Evolutionary conservation across 495 filamentous ascomycete genomes (phyloP), one percentile per base, ranked within the genome.

Genomic region (Neurospora terricola): DNA sequence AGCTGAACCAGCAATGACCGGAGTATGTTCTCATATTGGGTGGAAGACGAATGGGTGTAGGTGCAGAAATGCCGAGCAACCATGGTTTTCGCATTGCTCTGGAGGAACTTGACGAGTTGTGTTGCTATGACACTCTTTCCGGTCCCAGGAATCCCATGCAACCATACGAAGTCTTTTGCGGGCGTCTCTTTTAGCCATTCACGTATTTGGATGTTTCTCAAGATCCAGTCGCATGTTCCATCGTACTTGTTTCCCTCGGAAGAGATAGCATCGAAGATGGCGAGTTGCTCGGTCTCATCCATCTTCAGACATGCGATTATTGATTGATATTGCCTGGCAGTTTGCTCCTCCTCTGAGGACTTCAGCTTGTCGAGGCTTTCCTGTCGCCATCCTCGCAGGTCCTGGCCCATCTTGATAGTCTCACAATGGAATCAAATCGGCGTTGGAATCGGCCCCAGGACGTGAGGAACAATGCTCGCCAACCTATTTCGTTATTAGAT

Each of bases 381-480:
- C 21, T 73, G 18, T 68, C 78, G 75, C 77, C 73, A 78, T 10
- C 34, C 14, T 3, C 72, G 38, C 4, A 80, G 16, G 21, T 69
- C 70, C 16, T 75, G 37, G 10, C 80, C 71, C 74, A 75, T 77
- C 10, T 76, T 45, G 14, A 70, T 43, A 2, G 74, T 71, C 38
- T 81, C 78, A 5, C 66, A n/a, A n/a, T 38, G 16, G 45, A 72
- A 23, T 82, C 75, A 84, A 42, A 42, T 0, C 78, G 78, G 14
- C 77, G 71, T 36, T 83, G 59, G 54, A 87, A 87, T 1, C 79
- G 77, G 38, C 79, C 79, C 82, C 84, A 86, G 6, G 80, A 78
- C 0, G 83, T 82, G 5, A 78, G 66, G 68, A 86, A 87, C 23
- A 87, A 69, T 0, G 81, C 38, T n/a, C 78, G 81, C 84, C 84